phyloP scores from a whole-genome alignment of 2,329 filamentous ascomycete species.

The Talaromyces pinophilus region DNA sequence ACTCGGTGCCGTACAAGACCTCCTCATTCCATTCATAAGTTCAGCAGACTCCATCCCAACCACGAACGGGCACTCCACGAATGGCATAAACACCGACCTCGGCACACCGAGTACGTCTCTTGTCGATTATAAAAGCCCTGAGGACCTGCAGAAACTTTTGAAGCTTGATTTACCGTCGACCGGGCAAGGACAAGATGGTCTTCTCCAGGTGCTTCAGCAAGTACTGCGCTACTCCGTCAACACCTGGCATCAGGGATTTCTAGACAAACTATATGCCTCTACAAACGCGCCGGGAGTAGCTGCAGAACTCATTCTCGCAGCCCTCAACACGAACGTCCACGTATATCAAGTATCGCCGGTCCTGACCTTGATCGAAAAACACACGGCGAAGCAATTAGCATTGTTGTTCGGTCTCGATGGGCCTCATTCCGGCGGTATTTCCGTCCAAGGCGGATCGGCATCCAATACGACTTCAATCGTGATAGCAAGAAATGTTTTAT shows the following conservation, averaged over 20 bases:
- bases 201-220: conserved; percentile 69
- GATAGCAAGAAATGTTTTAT: conserved; percentile 83
- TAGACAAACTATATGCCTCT: conserved; percentile 92
- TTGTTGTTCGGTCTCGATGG: conserved; percentile 73
- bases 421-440: conserved; percentile 68
- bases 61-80: conserved; percentile 27
- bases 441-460: conserved; percentile 75
- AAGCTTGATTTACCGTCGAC: conserved; percentile 54
- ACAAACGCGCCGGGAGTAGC: conserved; percentile 85
- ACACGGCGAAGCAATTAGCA: conserved; percentile 72
- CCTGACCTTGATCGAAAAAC: conserved; percentile 83
- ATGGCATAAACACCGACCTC: conserved; percentile 58
- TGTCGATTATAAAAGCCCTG: conserved; percentile 63
- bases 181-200: conserved; percentile 68
- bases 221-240: conserved; percentile 88
- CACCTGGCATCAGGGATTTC: conserved; percentile 96
- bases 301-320: conserved; percentile 78
- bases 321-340: conserved; percentile 91
- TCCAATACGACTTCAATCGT: conserved; percentile 85
- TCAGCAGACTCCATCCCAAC: conserved; percentile 37
- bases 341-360: conserved; percentile 93
- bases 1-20: conserved; percentile 44
- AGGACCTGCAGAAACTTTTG: conserved; percentile 59
- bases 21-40: conserved; percentile 49
- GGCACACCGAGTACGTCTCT: conserved; percentile 62